Conservation (phyloP, 352 stramenopile species). For the Phytophthora macrochlamydospora region DNA sequence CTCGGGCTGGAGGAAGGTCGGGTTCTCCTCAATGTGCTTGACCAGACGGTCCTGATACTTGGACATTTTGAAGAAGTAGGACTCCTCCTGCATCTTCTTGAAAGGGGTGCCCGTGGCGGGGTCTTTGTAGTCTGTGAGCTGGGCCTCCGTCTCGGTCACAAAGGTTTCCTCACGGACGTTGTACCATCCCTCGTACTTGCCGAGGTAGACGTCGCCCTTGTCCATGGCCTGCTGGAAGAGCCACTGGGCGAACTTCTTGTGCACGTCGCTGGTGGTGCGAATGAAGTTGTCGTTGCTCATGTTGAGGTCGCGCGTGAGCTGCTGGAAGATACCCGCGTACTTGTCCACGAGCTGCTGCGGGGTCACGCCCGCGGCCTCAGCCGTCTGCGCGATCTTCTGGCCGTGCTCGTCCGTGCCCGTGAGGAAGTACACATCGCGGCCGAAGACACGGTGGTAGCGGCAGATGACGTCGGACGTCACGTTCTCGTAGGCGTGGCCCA, state of each 20-base stretch:
- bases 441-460: constrained; percentile 93
- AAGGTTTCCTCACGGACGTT: constrained; percentile 99
- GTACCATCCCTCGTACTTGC: constrained; percentile 98
- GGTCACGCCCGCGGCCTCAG: constrained; percentile 88
- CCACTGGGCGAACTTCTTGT: constrained; percentile 95
- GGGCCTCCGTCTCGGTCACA: constrained; percentile 97
- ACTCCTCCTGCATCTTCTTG: constrained; percentile 98
- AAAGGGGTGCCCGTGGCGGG: constrained; percentile 91
- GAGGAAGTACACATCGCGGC: constrained; percentile 85
- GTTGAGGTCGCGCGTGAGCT: constrained; percentile 86
- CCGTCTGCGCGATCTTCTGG: constrained; percentile 99
- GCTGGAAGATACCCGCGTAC: constrained; percentile 89
- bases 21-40: constrained; percentile 95
- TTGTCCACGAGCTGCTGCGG: constrained; percentile 97
- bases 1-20: constrained; percentile 97
- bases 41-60: constrained; percentile 97
- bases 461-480: constrained; percentile 96
- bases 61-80: constrained; percentile 99
- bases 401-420: constrained; percentile 98
- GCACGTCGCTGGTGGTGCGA: constrained; percentile 94
- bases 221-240: constrained; percentile 93
- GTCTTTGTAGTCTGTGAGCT: constrained; percentile 96
- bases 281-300: constrained; percentile 94
- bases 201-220: constrained; percentile 97
- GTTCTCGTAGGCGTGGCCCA: constrained; percentile 99